Evolutionary conservation across 768 basidiomycete genomes (phyloP), one percentile per base, ranked within the genome.

Genomic region (Lentinula guzmanii): DNA sequence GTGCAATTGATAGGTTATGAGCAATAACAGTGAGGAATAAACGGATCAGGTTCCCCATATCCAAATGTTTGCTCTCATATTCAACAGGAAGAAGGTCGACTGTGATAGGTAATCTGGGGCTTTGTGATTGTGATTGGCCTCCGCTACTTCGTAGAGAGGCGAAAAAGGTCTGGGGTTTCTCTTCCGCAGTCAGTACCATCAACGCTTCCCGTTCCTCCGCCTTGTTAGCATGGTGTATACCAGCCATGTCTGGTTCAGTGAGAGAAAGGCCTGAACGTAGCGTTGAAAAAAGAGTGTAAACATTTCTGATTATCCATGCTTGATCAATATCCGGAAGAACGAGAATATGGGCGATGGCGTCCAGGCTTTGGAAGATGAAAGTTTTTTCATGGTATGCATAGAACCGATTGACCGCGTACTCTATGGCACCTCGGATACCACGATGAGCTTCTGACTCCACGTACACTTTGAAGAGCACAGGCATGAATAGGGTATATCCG

Each of bases 11-110:
- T 15, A 86, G 79, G 69, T 91, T 86, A 64, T 91, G 86, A 5
- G 89, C 90, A 58, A 93, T 89, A 62, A 93, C 86, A 1, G 90
- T 92, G 34, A 91, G 77, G 68, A 91, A 85, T 7, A 93, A 77
- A 15, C 85, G 82, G 33, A 90, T 82, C 28, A 91, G 77, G 67
- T 91, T 78, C 62, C 87, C 86, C 66, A 87, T 75, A 18, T 76
- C 76, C 13, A 93, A 77, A 3, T 77, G 73, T 62, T 77, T 77
- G 18, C 79, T 75, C 68, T 86, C 86, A 63, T 85, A 86, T 70
- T 86, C 80, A 34, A 86, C 83, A 3, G 83, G 84, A 53, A 85
- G 83, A 52, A 85, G 72, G 31, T 79, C 74, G 43, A 82, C 70
- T 2, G 78, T 74, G 46, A 80, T 70, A 50, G 76, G 75, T 16